Base-by-base conservation (phyloP, 2,329 filamentous ascomycete species). In the Aspergillus neoniger region DNA sequence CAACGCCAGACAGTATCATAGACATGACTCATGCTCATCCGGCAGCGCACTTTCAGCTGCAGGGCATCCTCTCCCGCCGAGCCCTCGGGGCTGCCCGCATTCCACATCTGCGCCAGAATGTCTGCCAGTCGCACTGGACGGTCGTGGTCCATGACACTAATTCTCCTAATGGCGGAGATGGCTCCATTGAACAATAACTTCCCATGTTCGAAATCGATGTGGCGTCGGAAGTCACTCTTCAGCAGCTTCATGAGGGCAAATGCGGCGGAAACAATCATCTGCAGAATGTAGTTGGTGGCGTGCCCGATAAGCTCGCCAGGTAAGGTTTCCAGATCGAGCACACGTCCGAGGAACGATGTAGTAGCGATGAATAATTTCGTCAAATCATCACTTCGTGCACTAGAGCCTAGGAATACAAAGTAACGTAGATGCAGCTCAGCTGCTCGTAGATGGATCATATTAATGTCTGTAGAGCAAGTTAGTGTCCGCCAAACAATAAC, bases 1-100 rank as follows among this genome's bases (percentile, higher is more conserved):
- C 86, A 89, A 52, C 85, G 81, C 85, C 86, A 88, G 17, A 88
- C 85, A 2, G 84, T 86, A 69, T 89, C 87, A 67, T 86, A 88
- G 2, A 88, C 82, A 48, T 88, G 81, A 60, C 84, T 87, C 79
- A 88, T 85, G 66, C 85, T 88, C 81, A 87, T 88, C 10, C 86
- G 79, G 63, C 85, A 87, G 39, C 85, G 83, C 30, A 89, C 83
- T 60, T 85, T 86, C 9, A 89, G 80, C 59, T 86, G 83, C 10
- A 88, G 74, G 19, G 72, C 72, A 60, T 77, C 76, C 41, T 78
- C 76, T 15, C 69, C 72, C 1, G 60, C 53, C 17, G 67, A 67
- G 9, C 68, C 67, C 41, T 72, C 71, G 21, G 71, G 69, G 14
- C 71, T 71, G 23, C 76, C 76, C 4, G 76, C 81, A 67, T 85